Percentiles rank a stretch among this genome's conserved stretches.
These are phyloP conservation scores for Neonectria faginata DNA, from an alignment of 2,329 filamentous ascomycete species.

Conservation along the genomic window DNA sequence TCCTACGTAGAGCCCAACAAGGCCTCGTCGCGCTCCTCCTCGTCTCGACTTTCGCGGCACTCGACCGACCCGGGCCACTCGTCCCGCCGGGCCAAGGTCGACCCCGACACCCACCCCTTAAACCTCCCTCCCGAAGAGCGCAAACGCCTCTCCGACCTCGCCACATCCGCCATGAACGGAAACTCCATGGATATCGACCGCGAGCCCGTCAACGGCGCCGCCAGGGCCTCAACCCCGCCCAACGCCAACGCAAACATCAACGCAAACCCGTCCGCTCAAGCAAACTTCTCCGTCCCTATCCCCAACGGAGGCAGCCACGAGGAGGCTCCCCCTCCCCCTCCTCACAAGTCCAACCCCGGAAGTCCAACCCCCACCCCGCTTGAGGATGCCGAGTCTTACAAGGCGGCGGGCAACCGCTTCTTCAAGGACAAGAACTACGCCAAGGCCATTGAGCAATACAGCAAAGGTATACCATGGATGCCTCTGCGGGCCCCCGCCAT, in stretches of 20 bases:
- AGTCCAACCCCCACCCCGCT: slow-evolving; percentile 66
- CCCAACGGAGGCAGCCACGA: slow-evolving; percentile 59
- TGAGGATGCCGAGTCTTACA: slow-evolving; percentile 91
- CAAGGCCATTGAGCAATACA: slow-evolving; percentile 91
- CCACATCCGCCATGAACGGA: slow-evolving; percentile 67
- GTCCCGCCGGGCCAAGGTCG: slow-evolving; percentile 65
- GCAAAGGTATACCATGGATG: slow-evolving; percentile 76
- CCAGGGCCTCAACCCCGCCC: slow-evolving; percentile 62
- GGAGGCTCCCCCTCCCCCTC: slow-evolving; percentile 74
- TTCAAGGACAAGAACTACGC: slow-evolving; percentile 95
- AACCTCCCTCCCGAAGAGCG: slow-evolving; percentile 92
- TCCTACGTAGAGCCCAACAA: slow-evolving; percentile 49
- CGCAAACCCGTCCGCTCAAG: slow-evolving; percentile 51
- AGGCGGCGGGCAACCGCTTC: slow-evolving; percentile 92
- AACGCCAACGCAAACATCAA: slow-evolving; percentile 47
- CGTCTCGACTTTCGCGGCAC: slow-evolving; percentile 61
- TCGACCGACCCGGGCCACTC: slow-evolving; percentile 60
- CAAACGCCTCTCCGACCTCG: slow-evolving; percentile 77
- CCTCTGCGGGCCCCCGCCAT: slow-evolving; percentile 8
- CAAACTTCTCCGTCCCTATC: slow-evolving; percentile 65
- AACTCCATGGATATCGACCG: slow-evolving; percentile 83
- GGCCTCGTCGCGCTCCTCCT: slow-evolving; percentile 54
- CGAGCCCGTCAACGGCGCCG: slow-evolving; percentile 64
- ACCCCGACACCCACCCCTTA: slow-evolving; percentile 83
- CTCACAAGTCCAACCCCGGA: slow-evolving; percentile 74